phyloP scores from a whole-genome alignment of 2,329 filamentous ascomycete species.

The Colletotrichum lindemuthianum region DNA sequence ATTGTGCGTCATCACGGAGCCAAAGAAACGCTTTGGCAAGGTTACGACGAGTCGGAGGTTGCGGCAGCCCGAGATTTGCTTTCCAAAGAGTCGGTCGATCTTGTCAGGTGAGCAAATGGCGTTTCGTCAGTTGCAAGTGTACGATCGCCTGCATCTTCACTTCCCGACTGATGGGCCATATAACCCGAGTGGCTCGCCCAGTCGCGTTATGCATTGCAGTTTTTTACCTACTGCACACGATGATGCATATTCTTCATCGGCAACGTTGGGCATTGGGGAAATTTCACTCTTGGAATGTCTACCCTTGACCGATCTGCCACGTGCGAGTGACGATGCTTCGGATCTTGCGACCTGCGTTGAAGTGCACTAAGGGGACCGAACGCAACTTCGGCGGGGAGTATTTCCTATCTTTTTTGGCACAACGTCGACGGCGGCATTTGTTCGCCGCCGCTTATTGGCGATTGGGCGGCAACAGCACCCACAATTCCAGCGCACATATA shows the following conservation, averaged over 20 bases:
- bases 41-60: slow-evolving; percentile 77
- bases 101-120: slow-evolving; percentile 51
- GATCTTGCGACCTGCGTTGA: no score
- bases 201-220: slow-evolving; percentile 15
- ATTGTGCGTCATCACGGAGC: slow-evolving; percentile 74
- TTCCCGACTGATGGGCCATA: slow-evolving; percentile 16
- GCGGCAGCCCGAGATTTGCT: slow-evolving; percentile 76
- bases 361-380: no score
- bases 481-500: slow-evolving; percentile 4
- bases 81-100: slow-evolving; percentile 58
- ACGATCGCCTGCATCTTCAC: neutral
- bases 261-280: slow-evolving; percentile 19
- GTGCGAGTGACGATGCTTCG: slow-evolving; percentile 3
- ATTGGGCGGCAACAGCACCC: slow-evolving; percentile 10
- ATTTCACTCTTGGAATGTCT: slow-evolving; percentile 6
- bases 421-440: neutral
- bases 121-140: slow-evolving; percentile 2
- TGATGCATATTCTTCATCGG: slow-evolving; percentile 4
- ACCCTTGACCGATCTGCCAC: slow-evolving; percentile 6
- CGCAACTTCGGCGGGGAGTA: neutral
- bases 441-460: neutral
- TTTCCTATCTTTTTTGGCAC: slow-evolving; percentile 1
- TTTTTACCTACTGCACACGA: neutral
- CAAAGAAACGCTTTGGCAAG: slow-evolving; percentile 74
- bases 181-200: slow-evolving; percentile 9